Evolutionary conservation across 2,329 filamentous ascomycete species (phyloP).

Genomic region (Podosphaera xanthii): DNA sequence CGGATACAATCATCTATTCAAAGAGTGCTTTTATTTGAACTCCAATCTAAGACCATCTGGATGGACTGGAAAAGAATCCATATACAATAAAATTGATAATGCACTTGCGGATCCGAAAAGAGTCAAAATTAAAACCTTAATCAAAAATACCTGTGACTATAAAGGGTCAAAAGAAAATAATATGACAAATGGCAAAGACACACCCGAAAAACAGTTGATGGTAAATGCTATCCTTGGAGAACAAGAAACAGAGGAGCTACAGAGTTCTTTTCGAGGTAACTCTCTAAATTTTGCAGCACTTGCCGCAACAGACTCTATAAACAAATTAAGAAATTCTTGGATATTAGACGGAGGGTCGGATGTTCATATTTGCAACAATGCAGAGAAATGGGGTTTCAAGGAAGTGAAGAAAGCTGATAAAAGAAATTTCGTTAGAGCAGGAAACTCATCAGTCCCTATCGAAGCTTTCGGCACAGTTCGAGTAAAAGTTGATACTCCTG

Average conservation of each 20-base stretch:
- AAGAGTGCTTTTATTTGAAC: no score
- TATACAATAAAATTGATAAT: no score
- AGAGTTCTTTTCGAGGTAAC: no score
- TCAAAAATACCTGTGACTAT: background rate
- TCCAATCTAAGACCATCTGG: no score
- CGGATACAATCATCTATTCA: no score
- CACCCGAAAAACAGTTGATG: no score
- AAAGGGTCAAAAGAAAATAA: background rate
- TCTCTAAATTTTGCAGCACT: no score
- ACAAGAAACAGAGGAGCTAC: no score
- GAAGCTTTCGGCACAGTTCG: background rate
- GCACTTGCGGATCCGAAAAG: background rate
- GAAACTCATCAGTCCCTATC: background rate
- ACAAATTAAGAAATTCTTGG: background rate
- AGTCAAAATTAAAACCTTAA: constrained; percentile 1
- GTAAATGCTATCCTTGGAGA: no score
- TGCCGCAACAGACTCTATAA: background rate
- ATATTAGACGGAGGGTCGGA: background rate
- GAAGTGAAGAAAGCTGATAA: background rate
- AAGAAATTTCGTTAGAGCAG: background rate
- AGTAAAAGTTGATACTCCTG: background rate
- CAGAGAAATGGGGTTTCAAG: background rate
- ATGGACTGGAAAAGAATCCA: no score
- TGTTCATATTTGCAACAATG: background rate
- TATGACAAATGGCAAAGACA: background rate